Evolutionary conservation across 768 basidiomycete genomes (phyloP), one percentile per base, ranked within the genome.

Genomic region (Chalciporus pseudorubinellus): DNA sequence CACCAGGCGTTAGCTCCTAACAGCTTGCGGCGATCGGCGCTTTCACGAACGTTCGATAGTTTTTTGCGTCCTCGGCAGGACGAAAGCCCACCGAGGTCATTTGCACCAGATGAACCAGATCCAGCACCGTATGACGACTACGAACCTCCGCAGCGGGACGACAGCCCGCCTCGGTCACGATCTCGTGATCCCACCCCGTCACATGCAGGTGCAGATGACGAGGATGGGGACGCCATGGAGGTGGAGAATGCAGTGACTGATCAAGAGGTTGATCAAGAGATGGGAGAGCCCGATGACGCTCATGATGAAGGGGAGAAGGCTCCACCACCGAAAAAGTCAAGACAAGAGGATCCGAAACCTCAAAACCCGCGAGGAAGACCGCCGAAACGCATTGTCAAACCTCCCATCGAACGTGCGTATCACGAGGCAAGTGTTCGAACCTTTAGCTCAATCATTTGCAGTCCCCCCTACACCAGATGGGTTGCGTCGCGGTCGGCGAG

Each of bases 401-500:
- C 52, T 4, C 39, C 52, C 31, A 38, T 57, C 21, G 69, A 69
- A 40, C 58, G 68, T 69, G 53, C 40, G 68, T 63, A 38, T 39
- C 18, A 14, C 13, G 20, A 20, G 16, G 11, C 18, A 1, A 8
- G 11, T 38, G 3, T 8, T 1, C 44, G 7, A 20, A 10, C 28
- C 6, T 16, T 55, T 46, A 18, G 51, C 58, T 59, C 38, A 67
- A 31, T 28, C 18, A 19, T 21, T 20, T 41, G 9, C 40, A 69
- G 68, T 42, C 41, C 68, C 69, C 13, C 60, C 57, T 21, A 50
- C 56, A 11, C 69, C 63, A 21, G 69, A 68, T 0, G 85, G 85
- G 20, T 73, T 89, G 2, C 85, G 93, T 16, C 83, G 87, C 44
- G 86, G 91, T 26, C 72, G 72, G 43, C 84, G 95, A 20, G 74